These are phyloP conservation scores for Trichoderma sp. DNA, from an alignment of 2,329 filamentous ascomycete genomes.

Conservation along the genomic window DNA sequence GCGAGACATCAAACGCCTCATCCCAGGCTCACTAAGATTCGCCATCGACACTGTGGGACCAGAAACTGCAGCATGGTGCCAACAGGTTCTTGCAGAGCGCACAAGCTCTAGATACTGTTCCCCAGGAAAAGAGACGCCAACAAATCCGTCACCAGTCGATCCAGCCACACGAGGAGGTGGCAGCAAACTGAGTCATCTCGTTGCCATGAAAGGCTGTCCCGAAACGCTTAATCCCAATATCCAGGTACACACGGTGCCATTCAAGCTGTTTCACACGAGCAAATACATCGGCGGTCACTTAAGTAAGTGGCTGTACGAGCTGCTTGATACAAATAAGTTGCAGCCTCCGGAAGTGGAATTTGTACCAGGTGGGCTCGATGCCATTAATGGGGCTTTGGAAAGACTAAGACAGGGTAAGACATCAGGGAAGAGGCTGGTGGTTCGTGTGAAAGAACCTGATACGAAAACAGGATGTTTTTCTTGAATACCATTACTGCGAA, in stretches of 20 bases:
- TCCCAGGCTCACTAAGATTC: constrained; percentile 6
- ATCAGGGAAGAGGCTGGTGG: constrained; percentile 7
- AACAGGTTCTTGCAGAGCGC: constrained; percentile 14
- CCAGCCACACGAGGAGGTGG: constrained; percentile 2
- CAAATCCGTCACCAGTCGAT: constrained; percentile 1
- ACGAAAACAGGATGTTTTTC: not conserved
- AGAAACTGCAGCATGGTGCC: constrained; percentile 11
- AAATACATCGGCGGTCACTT: constrained; percentile 6
- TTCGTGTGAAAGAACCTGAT: constrained; percentile 9
- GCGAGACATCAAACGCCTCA: constrained; percentile 6
- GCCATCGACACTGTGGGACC: constrained; percentile 10
- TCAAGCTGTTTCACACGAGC: constrained; percentile 15
- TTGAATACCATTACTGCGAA: not conserved
- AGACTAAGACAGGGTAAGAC: constrained; percentile 1
- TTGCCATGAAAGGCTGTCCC: not conserved
- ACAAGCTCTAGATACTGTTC: constrained; percentile 16
- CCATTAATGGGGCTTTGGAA: constrained; percentile 8
- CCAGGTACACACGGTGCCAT: constrained; percentile 8
- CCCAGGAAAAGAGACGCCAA: constrained; percentile 9
- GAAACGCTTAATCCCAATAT: not conserved
- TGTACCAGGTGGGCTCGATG: constrained; percentile 1
- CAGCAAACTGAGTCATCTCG: constrained; percentile 16
- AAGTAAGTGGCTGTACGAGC: constrained; percentile 16
- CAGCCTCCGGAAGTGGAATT: not conserved
- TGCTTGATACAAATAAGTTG: constrained; percentile 1